Evolutionary conservation across 805 yeast genomes (phyloP), one percentile per base, ranked within the genome.

Genomic region (Crinitomyces ghanaensis): DNA sequence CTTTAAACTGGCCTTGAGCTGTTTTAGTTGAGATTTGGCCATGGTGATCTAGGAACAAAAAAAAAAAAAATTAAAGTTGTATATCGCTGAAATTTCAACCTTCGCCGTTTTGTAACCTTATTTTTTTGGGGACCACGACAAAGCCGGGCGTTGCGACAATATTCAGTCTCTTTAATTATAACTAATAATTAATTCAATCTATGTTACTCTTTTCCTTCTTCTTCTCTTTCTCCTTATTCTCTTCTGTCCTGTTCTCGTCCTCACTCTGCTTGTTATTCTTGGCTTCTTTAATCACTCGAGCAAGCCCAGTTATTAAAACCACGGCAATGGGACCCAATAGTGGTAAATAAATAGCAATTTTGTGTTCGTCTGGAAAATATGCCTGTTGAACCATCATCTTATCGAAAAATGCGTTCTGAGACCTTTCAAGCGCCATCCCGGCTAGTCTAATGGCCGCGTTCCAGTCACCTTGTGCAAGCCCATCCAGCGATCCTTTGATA

Each of bases 331-430:
- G 98, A 0, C 97, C 97, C 22, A 86, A 54, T 28, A 88, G 60
- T 0, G 98, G 98, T 50, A 84, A 62, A 45, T 85, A 91, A 1
- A 91, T 94, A 0, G 98, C 97, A 49, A 91, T 65, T 54, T 83
- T 86, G 52, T 88, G 98, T 54, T 88, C 96, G 42, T 81, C 88
- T 0, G 98, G 97, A 63, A 86, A 84, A 54, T 81, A 85, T 36
- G 79, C 83, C 51, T 88, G 96, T 49, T 84, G 93, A 19, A 91
- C 83, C 95, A 91, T 88, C 53, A 79, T 86, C 46, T 82, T 81
- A 45, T 88, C 93, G 54, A 88, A 88, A 48, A 88, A 88, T 0
- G 97, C 96, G 29, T 63, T 63, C 40, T 70, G 74, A 0, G 95
- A 79, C 29, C 66, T 57, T 9, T 59, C 49, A 27, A 75, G 62